Percentiles rank a stretch among this genome's conserved stretches.
Conservation (phyloP, 768 basidiomycete species). For the Albatrellus ellisii region DNA sequence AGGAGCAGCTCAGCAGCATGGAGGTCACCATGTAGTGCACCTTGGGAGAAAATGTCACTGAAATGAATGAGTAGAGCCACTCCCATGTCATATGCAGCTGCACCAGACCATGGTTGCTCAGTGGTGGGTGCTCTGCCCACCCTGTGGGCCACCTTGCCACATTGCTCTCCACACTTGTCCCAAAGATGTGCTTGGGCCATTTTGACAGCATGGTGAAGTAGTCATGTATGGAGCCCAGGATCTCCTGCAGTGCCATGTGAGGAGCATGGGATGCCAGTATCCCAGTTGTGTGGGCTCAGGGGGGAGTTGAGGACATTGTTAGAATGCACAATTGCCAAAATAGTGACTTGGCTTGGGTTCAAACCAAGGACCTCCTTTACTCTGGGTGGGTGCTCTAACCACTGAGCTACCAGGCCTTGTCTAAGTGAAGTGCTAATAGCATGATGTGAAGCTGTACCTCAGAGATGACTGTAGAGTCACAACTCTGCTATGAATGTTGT, state of each 20-base stretch:
- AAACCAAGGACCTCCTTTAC: too few relatives aligned
- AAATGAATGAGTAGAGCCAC: slow-evolving; percentile 15
- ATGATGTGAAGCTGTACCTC: too few relatives aligned
- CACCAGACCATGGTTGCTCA: slow-evolving; percentile 16
- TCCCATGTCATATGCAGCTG: slow-evolving; percentile 18
- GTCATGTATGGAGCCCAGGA: slow-evolving; percentile 15
- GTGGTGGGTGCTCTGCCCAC: slow-evolving; percentile 9
- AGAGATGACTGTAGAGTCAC: too few relatives aligned
- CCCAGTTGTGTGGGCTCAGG: slow-evolving; percentile 4
- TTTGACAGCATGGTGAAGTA: slow-evolving; percentile 17
- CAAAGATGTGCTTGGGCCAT: slow-evolving; percentile 18
- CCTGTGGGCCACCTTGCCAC: slow-evolving; percentile 10
- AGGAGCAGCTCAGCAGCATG: slow-evolving; percentile 19
- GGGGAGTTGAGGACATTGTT: slow-evolving; percentile 13
- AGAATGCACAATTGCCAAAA: too few relatives aligned
- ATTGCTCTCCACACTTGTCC: background rate
- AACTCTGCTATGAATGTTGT: too few relatives aligned
- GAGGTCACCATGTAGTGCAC: slow-evolving; percentile 16
- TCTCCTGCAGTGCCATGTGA: slow-evolving; percentile 16
- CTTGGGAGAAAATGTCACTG: slow-evolving; percentile 14
- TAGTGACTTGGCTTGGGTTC: too few relatives aligned
- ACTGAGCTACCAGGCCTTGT: too few relatives aligned
- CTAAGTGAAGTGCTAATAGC: too few relatives aligned
- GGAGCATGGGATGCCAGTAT: slow-evolving; percentile 8
- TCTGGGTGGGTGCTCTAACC: too few relatives aligned